A percentile compares a stretch with the other conserved stretches of the same genome.
Evolutionary conservation across 164 flowering plant genomes (phyloP).

Genomic region (Malania oleifera): DNA sequence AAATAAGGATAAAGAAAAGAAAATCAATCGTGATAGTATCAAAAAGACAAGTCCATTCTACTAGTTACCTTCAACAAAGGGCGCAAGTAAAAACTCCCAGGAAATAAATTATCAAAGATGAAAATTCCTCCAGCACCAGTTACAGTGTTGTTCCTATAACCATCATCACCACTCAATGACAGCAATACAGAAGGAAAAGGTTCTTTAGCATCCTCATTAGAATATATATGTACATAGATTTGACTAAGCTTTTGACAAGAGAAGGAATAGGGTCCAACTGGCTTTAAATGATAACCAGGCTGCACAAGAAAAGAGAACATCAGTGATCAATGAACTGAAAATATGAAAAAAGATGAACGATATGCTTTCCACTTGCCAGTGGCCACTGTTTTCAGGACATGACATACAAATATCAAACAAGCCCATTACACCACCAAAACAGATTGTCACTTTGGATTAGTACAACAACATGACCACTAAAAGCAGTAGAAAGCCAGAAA

Average conservation of each 20-base stretch:
- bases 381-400: too few relatives aligned
- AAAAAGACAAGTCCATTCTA: neutral
- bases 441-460: too few relatives aligned
- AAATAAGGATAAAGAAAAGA: neutral
- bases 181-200: conserved; percentile 81
- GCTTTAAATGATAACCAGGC: conserved; percentile 87
- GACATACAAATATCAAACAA: too few relatives aligned
- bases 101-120: conserved; percentile 73
- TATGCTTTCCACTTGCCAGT: neutral
- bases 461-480: too few relatives aligned
- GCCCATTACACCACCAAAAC: too few relatives aligned
- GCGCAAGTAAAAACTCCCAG: conserved; percentile 93
- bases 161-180: conserved; percentile 94
- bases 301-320: conserved; percentile 38
- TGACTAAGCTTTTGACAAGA: conserved; percentile 94
- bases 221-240: conserved; percentile 61
- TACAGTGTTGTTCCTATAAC: conserved; percentile 88
- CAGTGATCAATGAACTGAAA: neutral
- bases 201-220: conserved; percentile 48
- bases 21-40: neutral
- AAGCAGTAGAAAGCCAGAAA: too few relatives aligned
- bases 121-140: conserved; percentile 71
- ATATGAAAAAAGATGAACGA: neutral
- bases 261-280: conserved; percentile 64
- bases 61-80: conserved; percentile 81